These are phyloP conservation scores for Chytridium lagenaria DNA, from an alignment of 371 early-diverging fungal species.

Conservation along the genomic window DNA sequence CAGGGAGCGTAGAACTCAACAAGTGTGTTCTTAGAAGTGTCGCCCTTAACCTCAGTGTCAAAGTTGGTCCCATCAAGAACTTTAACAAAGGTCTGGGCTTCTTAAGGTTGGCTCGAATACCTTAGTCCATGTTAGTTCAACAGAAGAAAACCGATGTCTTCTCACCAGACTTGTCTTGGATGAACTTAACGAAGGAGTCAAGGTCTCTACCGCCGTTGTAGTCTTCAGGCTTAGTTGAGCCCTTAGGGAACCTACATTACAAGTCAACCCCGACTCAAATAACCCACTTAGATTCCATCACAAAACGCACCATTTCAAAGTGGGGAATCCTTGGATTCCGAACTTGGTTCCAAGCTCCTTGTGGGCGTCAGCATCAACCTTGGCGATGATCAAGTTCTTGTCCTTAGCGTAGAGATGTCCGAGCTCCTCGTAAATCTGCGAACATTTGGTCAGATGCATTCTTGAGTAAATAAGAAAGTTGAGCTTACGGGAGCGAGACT, in stretches of 20 bases:
- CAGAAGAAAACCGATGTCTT: neutral
- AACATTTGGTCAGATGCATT: slow-evolving; percentile 14
- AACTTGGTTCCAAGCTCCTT: slow-evolving; percentile 75
- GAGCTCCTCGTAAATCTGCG: slow-evolving; percentile 74
- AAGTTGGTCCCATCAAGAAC: slow-evolving; percentile 70
- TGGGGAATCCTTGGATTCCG: slow-evolving; percentile 84
- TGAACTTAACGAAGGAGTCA: slow-evolving; percentile 73
- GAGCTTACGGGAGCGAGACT: slow-evolving; percentile 1
- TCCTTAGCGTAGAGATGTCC: slow-evolving; percentile 74
- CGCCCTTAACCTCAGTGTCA: slow-evolving; percentile 64
- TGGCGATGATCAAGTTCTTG: slow-evolving; percentile 82
- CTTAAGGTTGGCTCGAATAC: slow-evolving; percentile 65
- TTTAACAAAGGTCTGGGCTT: slow-evolving; percentile 64
- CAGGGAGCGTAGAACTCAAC: slow-evolving; percentile 87
- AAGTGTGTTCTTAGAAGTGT: slow-evolving; percentile 68
- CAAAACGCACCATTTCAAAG: slow-evolving; percentile 75
- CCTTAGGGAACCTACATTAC: slow-evolving; percentile 75
- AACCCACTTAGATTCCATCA: neutral
- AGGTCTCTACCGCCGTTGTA: slow-evolving; percentile 86
- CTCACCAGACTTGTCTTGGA: slow-evolving; percentile 78
- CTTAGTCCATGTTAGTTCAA: slow-evolving; percentile 27
- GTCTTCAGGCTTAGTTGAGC: slow-evolving; percentile 68
- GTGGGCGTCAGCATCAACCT: slow-evolving; percentile 88
- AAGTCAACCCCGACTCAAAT: neutral
- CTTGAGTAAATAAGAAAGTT: neutral